phyloP scores from a whole-genome alignment of 192 early-diverging fungal genomes.

The Entomortierella parvispora region DNA sequence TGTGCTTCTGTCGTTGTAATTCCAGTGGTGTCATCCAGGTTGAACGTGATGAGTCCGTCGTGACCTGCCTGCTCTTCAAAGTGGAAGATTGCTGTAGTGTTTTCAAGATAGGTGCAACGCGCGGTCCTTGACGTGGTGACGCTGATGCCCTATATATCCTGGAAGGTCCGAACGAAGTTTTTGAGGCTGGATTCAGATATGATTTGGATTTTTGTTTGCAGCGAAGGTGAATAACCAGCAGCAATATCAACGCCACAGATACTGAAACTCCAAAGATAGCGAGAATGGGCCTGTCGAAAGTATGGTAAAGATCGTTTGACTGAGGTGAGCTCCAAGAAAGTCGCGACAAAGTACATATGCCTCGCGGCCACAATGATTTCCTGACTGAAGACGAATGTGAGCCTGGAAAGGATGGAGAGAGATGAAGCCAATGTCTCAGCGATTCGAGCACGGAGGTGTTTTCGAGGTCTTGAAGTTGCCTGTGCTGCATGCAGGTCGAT shows the following conservation, averaged over 20 bases:
- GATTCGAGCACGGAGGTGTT: slow-evolving; percentile 25
- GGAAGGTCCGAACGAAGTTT: no score
- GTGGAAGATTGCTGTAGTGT: neutral
- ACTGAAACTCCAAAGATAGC: no score
- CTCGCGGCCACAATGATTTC: no score
- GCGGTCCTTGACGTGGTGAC: neutral
- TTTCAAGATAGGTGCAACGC: neutral
- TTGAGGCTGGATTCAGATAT: no score
- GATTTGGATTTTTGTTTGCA: no score
- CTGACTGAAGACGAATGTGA: neutral
- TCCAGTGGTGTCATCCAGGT: slow-evolving; percentile 10
- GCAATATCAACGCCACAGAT: no score
- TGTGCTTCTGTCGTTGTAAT: slow-evolving; percentile 28
- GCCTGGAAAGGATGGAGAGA: neutral
- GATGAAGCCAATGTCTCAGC: slow-evolving; percentile 21
- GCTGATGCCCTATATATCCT: no score
- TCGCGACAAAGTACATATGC: no score
- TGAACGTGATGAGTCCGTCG: neutral
- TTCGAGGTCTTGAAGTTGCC: slow-evolving; percentile 10
- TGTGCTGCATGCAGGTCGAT: slow-evolving; percentile 24
- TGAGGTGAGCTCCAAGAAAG: no score
- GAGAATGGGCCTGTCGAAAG: no score
- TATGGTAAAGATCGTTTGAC: no score
- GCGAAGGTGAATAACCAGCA: no score
- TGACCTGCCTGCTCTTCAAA: neutral